Evolutionary conservation across 2,329 filamentous ascomycete genomes (phyloP).

Genomic region (Aplosporella prunicola): DNA sequence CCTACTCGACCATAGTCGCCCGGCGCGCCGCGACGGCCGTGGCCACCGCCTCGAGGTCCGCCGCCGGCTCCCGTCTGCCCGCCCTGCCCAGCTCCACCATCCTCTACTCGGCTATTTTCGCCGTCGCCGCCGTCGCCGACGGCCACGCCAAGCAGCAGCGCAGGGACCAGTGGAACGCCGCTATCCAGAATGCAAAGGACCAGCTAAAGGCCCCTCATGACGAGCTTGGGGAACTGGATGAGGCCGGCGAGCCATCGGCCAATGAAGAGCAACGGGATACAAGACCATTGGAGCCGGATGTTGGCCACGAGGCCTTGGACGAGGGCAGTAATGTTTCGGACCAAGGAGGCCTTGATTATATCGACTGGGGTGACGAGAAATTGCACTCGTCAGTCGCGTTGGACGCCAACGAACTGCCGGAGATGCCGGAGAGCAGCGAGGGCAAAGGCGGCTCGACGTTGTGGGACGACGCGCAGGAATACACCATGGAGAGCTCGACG

Average conservation of each 20-base stretch:
- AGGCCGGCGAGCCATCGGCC: no score
- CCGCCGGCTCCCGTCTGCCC: conserved; percentile 42
- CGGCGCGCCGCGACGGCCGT: conserved; percentile 41
- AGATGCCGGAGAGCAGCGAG: neutral
- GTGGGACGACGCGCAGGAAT: neutral
- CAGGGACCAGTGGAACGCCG: conserved; percentile 51
- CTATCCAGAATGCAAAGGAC: conserved; percentile 47
- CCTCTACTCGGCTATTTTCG: conserved; percentile 59
- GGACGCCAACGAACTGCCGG: no score
- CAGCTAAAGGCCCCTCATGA: conserved; percentile 35
- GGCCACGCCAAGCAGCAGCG: conserved; percentile 49
- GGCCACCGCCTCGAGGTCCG: conserved; percentile 42
- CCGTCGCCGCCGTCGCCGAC: conserved; percentile 55
- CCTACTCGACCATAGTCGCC: conserved; percentile 38
- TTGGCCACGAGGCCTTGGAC: no score
- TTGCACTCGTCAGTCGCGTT: no score
- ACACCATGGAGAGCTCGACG: neutral
- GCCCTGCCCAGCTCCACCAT: conserved; percentile 51
- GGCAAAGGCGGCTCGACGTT: neutral
- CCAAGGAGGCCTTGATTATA: no score
- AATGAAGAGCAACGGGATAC: no score
- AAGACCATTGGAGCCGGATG: no score
- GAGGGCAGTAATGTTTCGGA: no score
- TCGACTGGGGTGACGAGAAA: no score
- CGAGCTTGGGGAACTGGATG: neutral